A percentile compares a stretch with the other conserved stretches of the same genome.
Evolutionary conservation across 768 basidiomycete genomes (phyloP).

Genomic region (Agrocybe chaxingu): DNA sequence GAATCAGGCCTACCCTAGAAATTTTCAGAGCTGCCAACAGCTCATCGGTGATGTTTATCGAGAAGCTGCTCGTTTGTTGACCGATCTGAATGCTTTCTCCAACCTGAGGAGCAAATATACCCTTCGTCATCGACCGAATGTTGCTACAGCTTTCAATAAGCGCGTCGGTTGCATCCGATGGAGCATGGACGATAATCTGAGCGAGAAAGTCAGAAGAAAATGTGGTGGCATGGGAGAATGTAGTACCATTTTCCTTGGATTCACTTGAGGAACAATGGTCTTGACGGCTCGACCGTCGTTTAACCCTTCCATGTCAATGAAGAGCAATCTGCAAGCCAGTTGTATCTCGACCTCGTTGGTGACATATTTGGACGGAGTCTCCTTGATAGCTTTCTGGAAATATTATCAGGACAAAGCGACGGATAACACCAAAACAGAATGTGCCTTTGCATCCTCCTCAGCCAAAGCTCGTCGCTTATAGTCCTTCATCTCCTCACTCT

Average conservation of each 20-base stretch:
- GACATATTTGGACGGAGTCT: slow-evolving; percentile 91
- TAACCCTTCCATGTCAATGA: slow-evolving; percentile 94
- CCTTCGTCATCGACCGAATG: slow-evolving; percentile 88
- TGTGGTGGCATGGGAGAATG: slow-evolving; percentile 2
- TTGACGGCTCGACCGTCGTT: slow-evolving; percentile 97
- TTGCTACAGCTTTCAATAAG: slow-evolving; percentile 80
- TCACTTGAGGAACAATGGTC: slow-evolving; percentile 93
- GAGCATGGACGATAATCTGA: slow-evolving; percentile 88
- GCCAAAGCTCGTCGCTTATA: slow-evolving; percentile 60
- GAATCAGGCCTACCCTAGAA: slow-evolving; percentile 68
- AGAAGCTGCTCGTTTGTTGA: slow-evolving; percentile 93
- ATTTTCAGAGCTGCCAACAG: slow-evolving; percentile 75
- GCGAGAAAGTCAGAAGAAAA: slow-evolving; percentile 1
- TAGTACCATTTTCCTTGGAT: slow-evolving; percentile 89
- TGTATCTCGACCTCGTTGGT: slow-evolving; percentile 74
- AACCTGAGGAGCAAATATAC: slow-evolving; percentile 76
- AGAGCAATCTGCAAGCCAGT: slow-evolving; percentile 82
- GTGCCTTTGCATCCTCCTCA: slow-evolving; percentile 82
- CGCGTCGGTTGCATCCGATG: slow-evolving; percentile 58
- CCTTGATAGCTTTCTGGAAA: slow-evolving; percentile 64
- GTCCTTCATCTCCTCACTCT: slow-evolving; percentile 77
- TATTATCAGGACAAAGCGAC: slow-evolving; percentile 3
- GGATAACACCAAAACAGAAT: slow-evolving; percentile 4
- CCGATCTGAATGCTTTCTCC: slow-evolving; percentile 89
- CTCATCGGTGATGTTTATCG: slow-evolving; percentile 90